Evolutionary conservation across 2,329 filamentous ascomycete genomes (phyloP).

Genomic region (Penicillium sp.): DNA sequence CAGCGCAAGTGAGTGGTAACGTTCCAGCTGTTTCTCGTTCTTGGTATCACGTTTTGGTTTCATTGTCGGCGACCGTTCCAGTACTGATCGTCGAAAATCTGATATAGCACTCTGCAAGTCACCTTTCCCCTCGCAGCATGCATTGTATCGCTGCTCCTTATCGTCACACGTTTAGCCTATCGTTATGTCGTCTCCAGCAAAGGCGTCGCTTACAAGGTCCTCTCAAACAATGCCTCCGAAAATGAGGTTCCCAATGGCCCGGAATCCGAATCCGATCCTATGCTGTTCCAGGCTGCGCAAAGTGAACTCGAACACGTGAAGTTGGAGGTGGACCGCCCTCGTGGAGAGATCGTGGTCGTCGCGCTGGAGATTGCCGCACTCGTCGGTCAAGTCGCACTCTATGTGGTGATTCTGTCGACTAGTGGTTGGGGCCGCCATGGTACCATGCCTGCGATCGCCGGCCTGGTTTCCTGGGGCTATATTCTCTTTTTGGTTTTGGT

Average conservation of each 20-base stretch:
- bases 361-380: conserved; percentile 75
- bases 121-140: conserved; percentile 75
- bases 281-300: conserved; percentile 55
- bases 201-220: conserved; percentile 57
- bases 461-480: conserved; percentile 77
- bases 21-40: not conserved
- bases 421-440: conserved; percentile 60
- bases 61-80: conserved; percentile 1
- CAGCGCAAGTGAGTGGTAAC: conserved; percentile 51
- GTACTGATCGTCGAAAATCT: conserved; percentile 17
- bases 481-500: conserved; percentile 71
- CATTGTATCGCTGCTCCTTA: conserved; percentile 66
- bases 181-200: conserved; percentile 56
- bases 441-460: conserved; percentile 62
- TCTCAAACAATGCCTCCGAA: conserved; percentile 37
- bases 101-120: conserved; percentile 71
- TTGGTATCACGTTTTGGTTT: not conserved
- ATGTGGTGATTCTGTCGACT: conserved; percentile 63
- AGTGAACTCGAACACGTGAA: conserved; percentile 50
- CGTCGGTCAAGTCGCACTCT: conserved; percentile 68
- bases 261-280: conserved; percentile 40
- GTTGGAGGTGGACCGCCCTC: conserved; percentile 70
- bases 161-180: conserved; percentile 60
- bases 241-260: conserved; percentile 57
- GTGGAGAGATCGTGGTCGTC: conserved; percentile 69